Evolutionary conservation across 495 filamentous ascomycete species (phyloP), one percentile per base, ranked within the genome.

Genomic region (Penicillium canescens): DNA sequence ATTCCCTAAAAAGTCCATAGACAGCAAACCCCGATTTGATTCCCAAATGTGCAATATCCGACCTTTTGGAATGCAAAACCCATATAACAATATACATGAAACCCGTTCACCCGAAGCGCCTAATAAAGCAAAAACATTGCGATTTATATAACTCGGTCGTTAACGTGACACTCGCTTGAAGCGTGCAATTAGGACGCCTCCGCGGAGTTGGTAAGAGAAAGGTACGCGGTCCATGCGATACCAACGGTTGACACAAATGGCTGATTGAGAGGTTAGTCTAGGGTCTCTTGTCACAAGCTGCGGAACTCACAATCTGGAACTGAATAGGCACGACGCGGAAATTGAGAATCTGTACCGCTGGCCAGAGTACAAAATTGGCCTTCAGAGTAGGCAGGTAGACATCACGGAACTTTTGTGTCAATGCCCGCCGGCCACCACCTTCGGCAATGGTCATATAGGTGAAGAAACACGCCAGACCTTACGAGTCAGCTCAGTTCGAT

Each of bases 181-280:
- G 16, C 23, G 21, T 47, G 37, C 8, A 16, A 43, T 66, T 63
- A 73, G 33, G 71, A 65, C 46, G 96, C 87, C 45, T 93, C 91
- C 0, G 92, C 74, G 23, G 92, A 88, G 68, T 98, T 99, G 49
- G 90, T 94, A 4, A 99, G 80, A 0, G 92, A 97, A 23, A 99
- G 83, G 68, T 97, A 99, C 20, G 91, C 92, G n/a, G 95, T 99
- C 95, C 95, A 99, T 42, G 91, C 92, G 59, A 99, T 97, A 80
- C 95, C 95, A 50, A 99, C 75, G 23, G 89, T 93, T 4, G 92
- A 96, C 11, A 97, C 95, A 66, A 99, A 97, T 2, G 95, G 95
- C 94, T 98, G 56, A 35, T 54, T 26, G 16, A 56, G 51, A 16
- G 34, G 56, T 48, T 11, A 57, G 33, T 46, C 40, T 35, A 46